phyloP scores from a whole-genome alignment of 2,329 filamentous ascomycete species.

The Claviceps arundinis region DNA sequence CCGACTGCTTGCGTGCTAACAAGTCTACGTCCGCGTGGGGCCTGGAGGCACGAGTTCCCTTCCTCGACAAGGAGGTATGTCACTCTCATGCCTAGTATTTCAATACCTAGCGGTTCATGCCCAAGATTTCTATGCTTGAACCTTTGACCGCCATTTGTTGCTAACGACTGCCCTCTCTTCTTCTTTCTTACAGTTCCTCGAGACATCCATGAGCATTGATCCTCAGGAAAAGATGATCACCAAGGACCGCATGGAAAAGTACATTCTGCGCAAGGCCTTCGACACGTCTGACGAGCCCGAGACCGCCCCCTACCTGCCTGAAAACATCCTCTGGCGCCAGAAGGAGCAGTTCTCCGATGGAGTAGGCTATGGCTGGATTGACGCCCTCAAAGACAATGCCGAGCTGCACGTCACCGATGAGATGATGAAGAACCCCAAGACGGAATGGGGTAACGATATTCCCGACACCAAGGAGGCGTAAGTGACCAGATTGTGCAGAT shows the following conservation, averaged over 20 bases:
- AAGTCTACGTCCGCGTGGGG: constrained; percentile 98
- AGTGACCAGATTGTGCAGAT: constrained; percentile 13
- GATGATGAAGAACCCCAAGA: constrained; percentile 96
- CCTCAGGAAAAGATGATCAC: constrained; percentile 93
- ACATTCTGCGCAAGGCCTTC: constrained; percentile 95
- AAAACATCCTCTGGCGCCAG: constrained; percentile 92
- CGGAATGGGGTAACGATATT: constrained; percentile 85
- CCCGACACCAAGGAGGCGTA: constrained; percentile 95
- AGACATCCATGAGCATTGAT: constrained; percentile 85
- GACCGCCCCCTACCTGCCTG: constrained; percentile 76
- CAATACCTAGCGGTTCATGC: no score
- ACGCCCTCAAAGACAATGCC: constrained; percentile 88
- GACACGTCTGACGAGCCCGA: constrained; percentile 80
- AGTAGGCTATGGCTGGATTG: constrained; percentile 98
- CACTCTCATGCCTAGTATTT: no score
- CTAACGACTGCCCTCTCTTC: constrained; percentile 1
- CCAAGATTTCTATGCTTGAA: no score
- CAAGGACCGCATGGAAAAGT: constrained; percentile 83
- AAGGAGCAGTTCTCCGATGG: constrained; percentile 99
- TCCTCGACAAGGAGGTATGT: constrained; percentile 77
- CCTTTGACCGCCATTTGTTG: not conserved
- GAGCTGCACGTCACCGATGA: constrained; percentile 85
- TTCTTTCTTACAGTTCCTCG: constrained; percentile 53
- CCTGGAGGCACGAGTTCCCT: constrained; percentile 92
- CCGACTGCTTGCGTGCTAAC: constrained; percentile 97